phyloP scores from a whole-genome alignment of 2,329 filamentous ascomycete genomes.

The Penicillium nordicum region DNA sequence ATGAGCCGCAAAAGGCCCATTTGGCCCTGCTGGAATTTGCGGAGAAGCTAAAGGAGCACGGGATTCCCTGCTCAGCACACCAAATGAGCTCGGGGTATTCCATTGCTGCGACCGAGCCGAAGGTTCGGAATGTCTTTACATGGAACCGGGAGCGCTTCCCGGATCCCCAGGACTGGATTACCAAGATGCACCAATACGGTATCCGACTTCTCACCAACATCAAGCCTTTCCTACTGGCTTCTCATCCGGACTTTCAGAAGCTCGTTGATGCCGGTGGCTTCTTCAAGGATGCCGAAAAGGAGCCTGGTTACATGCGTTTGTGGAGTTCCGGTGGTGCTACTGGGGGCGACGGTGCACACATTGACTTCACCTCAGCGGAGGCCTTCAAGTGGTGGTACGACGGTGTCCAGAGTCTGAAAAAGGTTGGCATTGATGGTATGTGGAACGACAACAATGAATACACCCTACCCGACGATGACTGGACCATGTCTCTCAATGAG shows the following conservation, averaged over 20 bases:
- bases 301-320: slow-evolving; percentile 58
- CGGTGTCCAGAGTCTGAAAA: slow-evolving; percentile 60
- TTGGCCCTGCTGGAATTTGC: slow-evolving; percentile 61
- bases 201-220: slow-evolving; percentile 69
- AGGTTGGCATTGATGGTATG: slow-evolving; percentile 66
- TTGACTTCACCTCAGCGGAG: slow-evolving; percentile 67
- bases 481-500: slow-evolving; percentile 59
- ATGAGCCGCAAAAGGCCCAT: slow-evolving; percentile 50
- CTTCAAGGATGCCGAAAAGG: slow-evolving; percentile 56
- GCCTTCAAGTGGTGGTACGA: slow-evolving; percentile 71
- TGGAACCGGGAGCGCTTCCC: slow-evolving; percentile 71
- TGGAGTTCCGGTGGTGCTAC: slow-evolving; percentile 72
- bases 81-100: slow-evolving; percentile 73
- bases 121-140: slow-evolving; percentile 67
- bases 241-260: slow-evolving; percentile 63
- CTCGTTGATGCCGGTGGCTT: slow-evolving; percentile 59
- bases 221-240: slow-evolving; percentile 67
- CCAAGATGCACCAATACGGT: slow-evolving; percentile 60
- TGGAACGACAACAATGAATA: slow-evolving; percentile 83
- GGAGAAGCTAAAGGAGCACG: slow-evolving; percentile 58
- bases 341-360: slow-evolving; percentile 66
- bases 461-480: slow-evolving; percentile 62
- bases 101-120: slow-evolving; percentile 62
- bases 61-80: slow-evolving; percentile 67
- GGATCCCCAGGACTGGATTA: slow-evolving; percentile 61